Base-by-base conservation (phyloP, 371 early-diverging fungal genomes). In the Blyttiomyces sp. region DNA sequence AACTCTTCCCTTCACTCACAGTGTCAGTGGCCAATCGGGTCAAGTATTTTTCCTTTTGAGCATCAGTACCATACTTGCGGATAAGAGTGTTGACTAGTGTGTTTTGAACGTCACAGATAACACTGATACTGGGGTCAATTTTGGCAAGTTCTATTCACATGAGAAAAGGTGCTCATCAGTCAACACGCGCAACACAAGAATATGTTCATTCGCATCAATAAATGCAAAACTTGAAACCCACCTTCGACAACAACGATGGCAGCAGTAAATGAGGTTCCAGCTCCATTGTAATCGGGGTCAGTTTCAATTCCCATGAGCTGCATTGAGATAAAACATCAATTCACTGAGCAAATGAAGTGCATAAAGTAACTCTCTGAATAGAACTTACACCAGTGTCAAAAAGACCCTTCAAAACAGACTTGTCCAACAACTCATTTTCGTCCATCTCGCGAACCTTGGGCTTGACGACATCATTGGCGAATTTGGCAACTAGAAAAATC, bases 221-320 rank as follows among this genome's bases (percentile, higher is more conserved):
- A n/a, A 19, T 48, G 48, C 13, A 9, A 48, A 17, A 13, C 16
- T 11, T 16, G 19, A 27, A 17, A 19, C 44, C 26, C 65, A 83
- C 86, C 88, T 77, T 98, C 98, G 60, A 97, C 86, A 33, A 85
- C 88, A 42, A 94, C 66, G 44, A 98, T 93, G 53, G 94, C 96
- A 11, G 95, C 87, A 43, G 89, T 90, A 77, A 97, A 98, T 2
- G 93, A 91, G 23, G 88, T 84, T 48, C 87, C 89, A 43, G 95
- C 66, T 57, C 98, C 98, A 45, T 85, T 89, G 46, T 84, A 84
- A 36, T 94, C 90, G 24, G 82, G 49, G 16, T 85, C 83, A 3
- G 92, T 92, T 78, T 98, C 98, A 59, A 98, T 84, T 31, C 95
- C 96, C 98, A 98, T 98, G 43, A 97, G 77, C 85, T 93, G 44